phyloP scores from a whole-genome alignment of 805 yeast species.

The Vanderwaltozyma tropicalis region DNA sequence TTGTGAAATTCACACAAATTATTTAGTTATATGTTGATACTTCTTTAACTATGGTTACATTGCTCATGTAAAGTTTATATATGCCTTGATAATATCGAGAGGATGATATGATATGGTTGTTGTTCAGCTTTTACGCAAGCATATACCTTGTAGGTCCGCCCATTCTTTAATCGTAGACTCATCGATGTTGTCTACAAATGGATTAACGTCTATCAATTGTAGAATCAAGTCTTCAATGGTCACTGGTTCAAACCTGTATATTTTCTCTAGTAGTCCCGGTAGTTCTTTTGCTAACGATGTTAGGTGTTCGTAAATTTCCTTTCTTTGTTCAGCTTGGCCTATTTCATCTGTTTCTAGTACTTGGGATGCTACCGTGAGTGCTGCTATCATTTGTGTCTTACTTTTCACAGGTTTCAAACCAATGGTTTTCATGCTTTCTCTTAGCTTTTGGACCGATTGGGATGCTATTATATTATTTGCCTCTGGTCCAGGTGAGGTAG shows the following conservation, averaged over 20 bases:
- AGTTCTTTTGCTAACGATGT: slow-evolving; percentile 12
- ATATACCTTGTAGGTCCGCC: slow-evolving; percentile 28
- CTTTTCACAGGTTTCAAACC: slow-evolving; percentile 25
- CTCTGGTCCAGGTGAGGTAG: neutral
- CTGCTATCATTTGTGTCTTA: slow-evolving; percentile 21
- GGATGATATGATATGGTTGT: neutral
- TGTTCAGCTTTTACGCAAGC: slow-evolving; percentile 8
- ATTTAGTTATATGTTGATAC: too few species aligned
- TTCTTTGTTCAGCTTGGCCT: slow-evolving; percentile 6
- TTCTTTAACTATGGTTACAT: too few species aligned
- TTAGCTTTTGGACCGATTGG: slow-evolving; percentile 19
- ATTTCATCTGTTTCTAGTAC: slow-evolving; percentile 7
- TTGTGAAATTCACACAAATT: neutral
- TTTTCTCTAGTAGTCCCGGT: slow-evolving; percentile 18
- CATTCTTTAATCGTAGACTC: slow-evolving; percentile 22
- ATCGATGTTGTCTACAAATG: slow-evolving; percentile 23
- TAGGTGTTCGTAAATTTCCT: slow-evolving; percentile 15
- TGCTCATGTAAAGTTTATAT: too few species aligned
- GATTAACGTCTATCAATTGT: slow-evolving; percentile 14
- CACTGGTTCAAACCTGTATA: slow-evolving; percentile 25
- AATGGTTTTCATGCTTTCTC: slow-evolving; percentile 14
- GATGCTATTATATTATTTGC: slow-evolving; percentile 6
- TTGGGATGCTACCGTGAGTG: slow-evolving; percentile 22
- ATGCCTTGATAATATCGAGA: too few species aligned
- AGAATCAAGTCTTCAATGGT: slow-evolving; percentile 11